A percentile compares a stretch with the other conserved stretches of the same genome.
These are phyloP conservation scores for Venturiaceae sp. DNA, from an alignment of 2,329 filamentous ascomycete species.

Conservation along the genomic window DNA sequence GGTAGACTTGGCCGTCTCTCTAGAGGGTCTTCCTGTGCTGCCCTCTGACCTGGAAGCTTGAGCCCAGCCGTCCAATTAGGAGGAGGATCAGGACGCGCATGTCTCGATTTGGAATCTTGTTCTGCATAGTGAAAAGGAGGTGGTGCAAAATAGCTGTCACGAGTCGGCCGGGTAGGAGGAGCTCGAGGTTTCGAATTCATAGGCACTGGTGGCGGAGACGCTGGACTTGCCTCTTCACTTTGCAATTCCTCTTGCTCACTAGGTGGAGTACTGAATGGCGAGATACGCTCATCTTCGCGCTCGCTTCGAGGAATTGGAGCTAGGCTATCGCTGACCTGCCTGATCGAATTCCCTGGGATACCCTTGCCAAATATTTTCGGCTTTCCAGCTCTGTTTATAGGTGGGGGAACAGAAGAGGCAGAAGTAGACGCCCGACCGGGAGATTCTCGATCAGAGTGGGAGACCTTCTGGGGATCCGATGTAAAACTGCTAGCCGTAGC, in stretches of 20 bases:
- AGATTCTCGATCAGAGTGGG: background rate
- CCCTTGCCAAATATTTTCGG: constrained; percentile 42
- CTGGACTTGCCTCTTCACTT: background rate
- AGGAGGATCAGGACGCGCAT: background rate
- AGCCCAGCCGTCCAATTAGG: background rate
- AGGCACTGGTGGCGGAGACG: constrained; percentile 3
- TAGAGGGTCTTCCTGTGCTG: background rate
- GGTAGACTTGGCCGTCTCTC: constrained; percentile 6
- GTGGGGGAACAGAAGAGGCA: constrained; percentile 48
- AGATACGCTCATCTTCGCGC: constrained; percentile 41
- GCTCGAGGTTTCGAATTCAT: constrained; percentile 1
- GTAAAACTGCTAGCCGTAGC: constrained; percentile 15
- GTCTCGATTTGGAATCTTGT: background rate
- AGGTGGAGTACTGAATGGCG: constrained; percentile 82
- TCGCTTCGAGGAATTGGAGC: constrained; percentile 30
- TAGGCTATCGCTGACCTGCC: constrained; percentile 10
- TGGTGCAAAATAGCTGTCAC: constrained; percentile 3
- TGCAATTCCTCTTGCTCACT: constrained; percentile 52
- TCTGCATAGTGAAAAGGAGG: background rate
- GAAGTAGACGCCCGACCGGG: constrained; percentile 20
- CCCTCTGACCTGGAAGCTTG: background rate
- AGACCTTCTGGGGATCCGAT: constrained; percentile 6
- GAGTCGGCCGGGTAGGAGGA: background rate
- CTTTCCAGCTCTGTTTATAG: constrained; percentile 73
- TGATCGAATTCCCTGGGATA: background rate